phyloP scores from a whole-genome alignment of 371 early-diverging fungal species.

The Rhizopus sp. region DNA sequence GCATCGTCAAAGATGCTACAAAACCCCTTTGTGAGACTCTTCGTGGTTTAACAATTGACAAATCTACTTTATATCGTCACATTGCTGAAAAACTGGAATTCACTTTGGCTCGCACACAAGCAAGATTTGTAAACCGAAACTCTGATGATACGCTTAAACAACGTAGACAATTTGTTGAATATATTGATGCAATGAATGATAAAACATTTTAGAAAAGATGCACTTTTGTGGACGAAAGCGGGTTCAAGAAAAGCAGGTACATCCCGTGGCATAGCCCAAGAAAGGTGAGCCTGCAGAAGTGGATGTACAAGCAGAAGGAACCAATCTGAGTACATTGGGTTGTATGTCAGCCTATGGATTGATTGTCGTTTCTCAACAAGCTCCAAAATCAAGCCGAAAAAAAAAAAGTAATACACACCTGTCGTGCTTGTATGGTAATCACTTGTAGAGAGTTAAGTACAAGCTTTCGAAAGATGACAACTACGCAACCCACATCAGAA shows the following conservation, averaged over 20 bases:
- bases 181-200: constrained; percentile 17
- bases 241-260: constrained; percentile 16
- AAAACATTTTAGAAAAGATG: constrained; percentile 10
- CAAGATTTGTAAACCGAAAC: constrained; percentile 19
- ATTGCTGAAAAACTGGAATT: constrained; percentile 26
- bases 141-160: constrained; percentile 20
- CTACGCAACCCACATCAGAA: too few species aligned
- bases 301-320: constrained; percentile 8
- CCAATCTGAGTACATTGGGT: constrained; percentile 9
- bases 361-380: constrained; percentile 12
- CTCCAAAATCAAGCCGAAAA: too few species aligned
- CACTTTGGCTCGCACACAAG: constrained; percentile 24
- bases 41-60: constrained; percentile 11
- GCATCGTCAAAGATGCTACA: constrained; percentile 19
- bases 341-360: constrained; percentile 14
- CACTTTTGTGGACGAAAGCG: constrained; percentile 12
- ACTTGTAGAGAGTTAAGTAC: too few species aligned
- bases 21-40: constrained; percentile 21
- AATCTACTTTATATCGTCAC: constrained; percentile 23
- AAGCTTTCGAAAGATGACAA: too few species aligned
- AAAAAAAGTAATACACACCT: too few species aligned
- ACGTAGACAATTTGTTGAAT: constrained; percentile 20
- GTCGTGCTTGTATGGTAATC: too few species aligned
- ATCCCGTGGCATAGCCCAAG: constrained; percentile 12
- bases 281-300: constrained; percentile 11